Base-by-base conservation (phyloP, 1,284 basidiomycete species). In the Athelia psychrophila region DNA sequence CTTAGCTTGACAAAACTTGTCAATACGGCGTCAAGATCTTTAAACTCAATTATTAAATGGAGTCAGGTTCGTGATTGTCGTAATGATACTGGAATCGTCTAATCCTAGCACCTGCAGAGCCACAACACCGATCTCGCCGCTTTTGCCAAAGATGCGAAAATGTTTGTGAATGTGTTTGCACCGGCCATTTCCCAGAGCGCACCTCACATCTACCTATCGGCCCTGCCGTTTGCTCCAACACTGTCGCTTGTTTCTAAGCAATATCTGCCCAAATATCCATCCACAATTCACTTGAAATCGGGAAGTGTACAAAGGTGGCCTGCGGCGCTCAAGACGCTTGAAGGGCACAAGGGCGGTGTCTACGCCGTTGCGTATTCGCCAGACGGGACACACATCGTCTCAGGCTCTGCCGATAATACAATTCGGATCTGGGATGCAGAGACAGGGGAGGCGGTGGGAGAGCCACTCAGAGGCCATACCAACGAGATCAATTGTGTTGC, bases 301-400 rank as follows among this genome's bases (percentile, higher is more conserved):
- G 33, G 33, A 10, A 35, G n/a, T 10, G 33, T n/a, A 35, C 12
- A 35, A 12, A n/a, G n/a, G 10, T 35, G 33, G 33, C 33, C 33
- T n/a, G 33, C 33, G 33, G n/a, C n/a, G 10, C 10, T 35, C 10
- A n/a, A n/a, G 10, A n/a, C n/a, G n/a, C n/a, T 35, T 35, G 33
- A 35, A n/a, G 33, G 33, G 33, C 33, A 35, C 33, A 50, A 50
- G 12, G 30, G 54, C n/a, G 13, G 52, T 15, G 18, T 58, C 5
- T 56, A 54, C 54, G 52, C 50, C n/a, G 51, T 56, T 44, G 51
- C 50, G 33, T 52, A 50, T 33, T 56, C 55, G 2, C 32, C 24
- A 25, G 55, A 56, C 46, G 45, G 53, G 16, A 54, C 5, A n/a
- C 35, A 42, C 8, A 54, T 56, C 44, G 51, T 44, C 15, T 54